Evolutionary conservation across 2,329 filamentous ascomycete genomes (phyloP).

Genomic region (Graphilbum fragrans): DNA sequence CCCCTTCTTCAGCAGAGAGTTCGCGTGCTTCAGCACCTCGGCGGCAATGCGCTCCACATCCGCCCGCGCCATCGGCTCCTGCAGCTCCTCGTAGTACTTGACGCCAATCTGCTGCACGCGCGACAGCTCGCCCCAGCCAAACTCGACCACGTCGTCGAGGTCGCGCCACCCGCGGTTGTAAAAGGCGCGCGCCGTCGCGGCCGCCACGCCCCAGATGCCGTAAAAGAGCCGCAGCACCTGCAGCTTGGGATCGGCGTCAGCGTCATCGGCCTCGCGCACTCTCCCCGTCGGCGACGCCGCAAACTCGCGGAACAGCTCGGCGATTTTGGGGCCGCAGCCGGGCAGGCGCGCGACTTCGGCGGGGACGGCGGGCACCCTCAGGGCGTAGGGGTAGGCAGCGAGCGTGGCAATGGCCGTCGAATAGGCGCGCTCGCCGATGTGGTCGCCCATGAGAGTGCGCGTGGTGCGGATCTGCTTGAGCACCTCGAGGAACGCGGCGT

Average conservation of each 20-base stretch:
- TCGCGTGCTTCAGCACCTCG: slow-evolving; percentile 55
- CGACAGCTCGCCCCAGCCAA: slow-evolving; percentile 62
- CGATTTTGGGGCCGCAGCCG: slow-evolving; percentile 72
- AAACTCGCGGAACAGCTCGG: slow-evolving; percentile 67
- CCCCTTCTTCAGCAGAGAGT: slow-evolving; percentile 32
- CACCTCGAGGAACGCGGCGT: slow-evolving; percentile 60
- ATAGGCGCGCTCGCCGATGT: slow-evolving; percentile 75
- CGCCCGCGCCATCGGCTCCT: slow-evolving; percentile 52
- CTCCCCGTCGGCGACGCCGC: slow-evolving; percentile 36
- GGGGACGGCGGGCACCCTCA: slow-evolving; percentile 17
- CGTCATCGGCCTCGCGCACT: slow-evolving; percentile 52
- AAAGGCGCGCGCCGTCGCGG: slow-evolving; percentile 68
- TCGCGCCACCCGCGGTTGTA: slow-evolving; percentile 71
- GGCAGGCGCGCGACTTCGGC: slow-evolving; percentile 49
- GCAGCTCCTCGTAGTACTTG: slow-evolving; percentile 86
- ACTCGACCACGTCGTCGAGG: slow-evolving; percentile 74
- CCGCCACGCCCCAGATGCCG: slow-evolving; percentile 85
- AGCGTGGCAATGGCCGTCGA: slow-evolving; percentile 75
- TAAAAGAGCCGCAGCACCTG: slow-evolving; percentile 59
- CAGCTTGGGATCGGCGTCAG: slow-evolving; percentile 52
- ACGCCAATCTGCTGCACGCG: slow-evolving; percentile 86
- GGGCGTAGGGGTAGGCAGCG: slow-evolving; percentile 59
- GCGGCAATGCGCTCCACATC: slow-evolving; percentile 62
- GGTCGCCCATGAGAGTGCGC: slow-evolving; percentile 59
- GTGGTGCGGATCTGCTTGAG: slow-evolving; percentile 63